Percentiles rank a stretch among this genome's conserved stretches.
These are phyloP conservation scores for Cyberlindnera petersonii DNA, from an alignment of 805 yeast genomes.

Conservation along the genomic window DNA sequence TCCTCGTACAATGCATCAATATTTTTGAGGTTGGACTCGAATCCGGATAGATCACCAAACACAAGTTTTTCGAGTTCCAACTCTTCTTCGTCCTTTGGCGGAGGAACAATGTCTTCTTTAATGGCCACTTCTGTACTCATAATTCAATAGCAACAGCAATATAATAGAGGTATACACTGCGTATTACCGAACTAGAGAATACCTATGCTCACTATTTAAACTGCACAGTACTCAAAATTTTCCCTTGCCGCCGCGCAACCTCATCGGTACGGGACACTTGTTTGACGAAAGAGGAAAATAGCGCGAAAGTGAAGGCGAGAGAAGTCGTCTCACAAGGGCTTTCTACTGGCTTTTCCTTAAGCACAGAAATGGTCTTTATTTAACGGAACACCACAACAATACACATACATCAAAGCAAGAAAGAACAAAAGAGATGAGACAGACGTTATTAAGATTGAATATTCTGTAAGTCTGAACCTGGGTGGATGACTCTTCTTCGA, in stretches of 20 bases:
- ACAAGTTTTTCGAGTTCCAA: conserved; percentile 73
- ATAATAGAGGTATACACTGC: no score
- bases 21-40: conserved; percentile 58
- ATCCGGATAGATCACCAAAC: conserved; percentile 82
- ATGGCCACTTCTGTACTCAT: conserved; percentile 6
- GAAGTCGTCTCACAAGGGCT: no score
- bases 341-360: no score
- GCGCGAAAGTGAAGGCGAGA: no score
- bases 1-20: conserved; percentile 49
- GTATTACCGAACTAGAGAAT: no score
- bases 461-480: conserved; percentile 4
- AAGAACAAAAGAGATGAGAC: conserved; percentile 14
- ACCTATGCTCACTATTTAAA: no score
- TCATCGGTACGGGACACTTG: conserved; percentile 13
- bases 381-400: no score
- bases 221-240: conserved; percentile 6
- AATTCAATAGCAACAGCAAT: no score
- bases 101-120: conserved; percentile 28
- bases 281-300: neutral
- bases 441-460: conserved; percentile 6
- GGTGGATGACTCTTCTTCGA: neutral
- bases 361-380: neutral
- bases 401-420: neutral
- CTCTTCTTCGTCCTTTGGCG: conserved; percentile 86
- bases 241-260: conserved; percentile 1